Conservation (phyloP, 208 protist genomes). For the Trypanosomatidae sp. region DNA sequence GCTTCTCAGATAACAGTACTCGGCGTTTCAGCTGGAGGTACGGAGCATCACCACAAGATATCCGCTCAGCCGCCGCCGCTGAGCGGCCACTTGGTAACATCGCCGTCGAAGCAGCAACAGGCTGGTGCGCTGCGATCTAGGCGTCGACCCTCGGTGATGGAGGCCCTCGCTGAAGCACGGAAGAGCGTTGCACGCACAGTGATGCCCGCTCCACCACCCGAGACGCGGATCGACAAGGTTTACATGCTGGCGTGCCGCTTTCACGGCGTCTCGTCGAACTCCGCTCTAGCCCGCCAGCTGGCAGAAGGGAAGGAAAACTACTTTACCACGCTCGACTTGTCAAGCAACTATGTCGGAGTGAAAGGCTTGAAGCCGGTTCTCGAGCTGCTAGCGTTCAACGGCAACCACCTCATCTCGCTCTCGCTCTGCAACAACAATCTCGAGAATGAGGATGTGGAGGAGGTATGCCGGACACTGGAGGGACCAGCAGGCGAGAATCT, state of each 20-base stretch:
- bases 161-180: constrained; percentile 3
- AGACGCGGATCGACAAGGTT: constrained; percentile 17
- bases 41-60: no score
- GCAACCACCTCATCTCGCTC: constrained; percentile 28
- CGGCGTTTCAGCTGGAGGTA: no score
- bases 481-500: constrained; percentile 26
- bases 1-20: no score
- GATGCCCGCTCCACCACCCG: no score
- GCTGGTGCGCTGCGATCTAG: no score
- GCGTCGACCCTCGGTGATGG: background rate
- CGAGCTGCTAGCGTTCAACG: constrained; percentile 35
- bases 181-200: no score
- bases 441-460: constrained; percentile 44
- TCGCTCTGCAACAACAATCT: constrained; percentile 51
- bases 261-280: constrained; percentile 33
- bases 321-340: constrained; percentile 47
- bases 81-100: no score
- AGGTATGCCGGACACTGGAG: constrained; percentile 26
- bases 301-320: constrained; percentile 7
- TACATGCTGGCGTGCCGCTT: constrained; percentile 31
- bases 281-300: constrained; percentile 25
- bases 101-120: no score
- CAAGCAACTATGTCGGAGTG: constrained; percentile 53
- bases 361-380: constrained; percentile 50
- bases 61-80: no score